These are phyloP conservation scores for Cytospora paraplurivora DNA, from an alignment of 2,329 filamentous ascomycete genomes.

Conservation along the genomic window DNA sequence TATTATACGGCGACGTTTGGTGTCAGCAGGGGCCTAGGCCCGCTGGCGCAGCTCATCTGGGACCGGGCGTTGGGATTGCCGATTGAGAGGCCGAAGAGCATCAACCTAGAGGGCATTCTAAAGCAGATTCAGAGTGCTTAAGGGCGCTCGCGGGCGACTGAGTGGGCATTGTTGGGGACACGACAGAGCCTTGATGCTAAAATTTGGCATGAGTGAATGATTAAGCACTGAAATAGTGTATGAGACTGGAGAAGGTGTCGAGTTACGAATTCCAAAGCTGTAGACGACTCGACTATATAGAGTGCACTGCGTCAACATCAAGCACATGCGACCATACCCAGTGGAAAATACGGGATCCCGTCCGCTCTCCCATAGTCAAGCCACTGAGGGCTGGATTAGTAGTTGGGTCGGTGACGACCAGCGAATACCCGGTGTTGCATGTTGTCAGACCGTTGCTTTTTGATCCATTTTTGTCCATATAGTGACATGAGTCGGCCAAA, in stretches of 20 bases:
- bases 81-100: conserved; percentile 97
- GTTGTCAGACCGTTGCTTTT: not conserved
- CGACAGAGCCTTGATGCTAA: not conserved
- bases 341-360: conserved; percentile 6
- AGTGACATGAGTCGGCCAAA: not conserved
- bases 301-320: too few relatives aligned
- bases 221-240: not conserved
- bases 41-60: conserved; percentile 94
- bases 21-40: conserved; percentile 74
- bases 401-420: conserved; percentile 13
- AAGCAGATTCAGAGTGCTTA: conserved; percentile 58
- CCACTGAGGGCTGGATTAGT: conserved; percentile 9
- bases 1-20: conserved; percentile 84
- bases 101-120: conserved; percentile 85
- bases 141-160: not conserved
- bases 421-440: conserved; percentile 18
- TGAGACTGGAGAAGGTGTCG: not conserved
- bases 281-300: not conserved
- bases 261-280: not conserved
- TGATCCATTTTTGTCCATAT: not conserved
- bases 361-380: conserved; percentile 3
- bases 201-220: not conserved
- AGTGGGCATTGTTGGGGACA: not conserved
- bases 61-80: conserved; percentile 90
- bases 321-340: conserved; percentile 11